Conservation (phyloP, 495 filamentous ascomycete species). For the Hypoxylon intermedium region DNA sequence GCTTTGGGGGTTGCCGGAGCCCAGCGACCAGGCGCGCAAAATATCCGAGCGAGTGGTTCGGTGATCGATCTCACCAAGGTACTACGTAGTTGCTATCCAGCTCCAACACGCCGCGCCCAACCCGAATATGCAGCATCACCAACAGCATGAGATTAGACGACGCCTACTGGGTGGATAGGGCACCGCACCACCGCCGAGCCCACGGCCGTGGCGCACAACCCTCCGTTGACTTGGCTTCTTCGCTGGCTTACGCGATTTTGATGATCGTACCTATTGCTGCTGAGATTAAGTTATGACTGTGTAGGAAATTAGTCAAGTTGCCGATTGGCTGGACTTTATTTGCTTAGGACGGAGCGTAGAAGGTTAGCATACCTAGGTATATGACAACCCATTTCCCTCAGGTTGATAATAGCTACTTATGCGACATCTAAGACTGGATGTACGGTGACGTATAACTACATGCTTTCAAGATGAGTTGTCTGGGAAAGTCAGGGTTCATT, state of each 20-base stretch:
- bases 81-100: background rate
- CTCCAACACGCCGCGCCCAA: constrained; percentile 2
- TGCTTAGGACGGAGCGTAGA: constrained; percentile 1
- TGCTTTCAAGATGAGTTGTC: too few relatives aligned
- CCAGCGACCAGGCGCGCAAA: background rate
- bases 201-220: constrained; percentile 3
- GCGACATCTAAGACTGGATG: too few relatives aligned
- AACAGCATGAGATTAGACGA: background rate
- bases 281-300: constrained; percentile 35
- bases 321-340: constrained; percentile 9
- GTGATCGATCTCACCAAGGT: background rate
- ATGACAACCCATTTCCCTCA: too few relatives aligned
- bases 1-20: background rate
- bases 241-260: background rate
- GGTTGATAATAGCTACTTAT: too few relatives aligned
- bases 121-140: background rate
- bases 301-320: constrained; percentile 2
- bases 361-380: too few relatives aligned
- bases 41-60: constrained; percentile 15
- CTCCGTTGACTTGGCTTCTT: background rate
- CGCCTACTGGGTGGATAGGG: constrained; percentile 1
- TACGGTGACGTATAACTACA: too few relatives aligned
- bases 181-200: constrained; percentile 12
- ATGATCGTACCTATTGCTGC: constrained; percentile 25
- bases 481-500: constrained; percentile 9